A percentile compares a stretch with the other conserved stretches of the same genome.
phyloP scores from a whole-genome alignment of 2,329 filamentous ascomycete species.

The Didymosphaeria variabile region DNA sequence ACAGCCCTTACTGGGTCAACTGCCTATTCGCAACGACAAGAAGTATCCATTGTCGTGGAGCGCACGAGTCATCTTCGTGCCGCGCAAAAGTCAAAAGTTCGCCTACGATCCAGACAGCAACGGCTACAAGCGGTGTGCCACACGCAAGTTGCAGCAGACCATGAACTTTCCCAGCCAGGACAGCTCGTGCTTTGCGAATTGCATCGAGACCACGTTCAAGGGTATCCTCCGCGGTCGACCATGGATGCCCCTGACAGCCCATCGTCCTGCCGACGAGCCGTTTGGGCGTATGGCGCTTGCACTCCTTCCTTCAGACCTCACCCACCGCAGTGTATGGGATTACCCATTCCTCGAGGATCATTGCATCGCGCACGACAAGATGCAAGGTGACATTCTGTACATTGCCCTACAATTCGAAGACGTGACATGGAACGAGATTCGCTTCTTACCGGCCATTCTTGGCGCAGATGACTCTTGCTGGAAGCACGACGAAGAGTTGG shows the following conservation, averaged over 20 bases:
- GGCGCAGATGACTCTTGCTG: conserved; percentile 50
- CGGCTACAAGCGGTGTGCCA: conserved; percentile 49
- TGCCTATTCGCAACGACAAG: conserved; percentile 51
- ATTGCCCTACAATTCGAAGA: conserved; percentile 52
- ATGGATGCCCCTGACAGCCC: conserved; percentile 52
- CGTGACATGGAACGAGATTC: conserved; percentile 51
- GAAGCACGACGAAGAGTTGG: conserved; percentile 51
- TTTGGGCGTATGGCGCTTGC: conserved; percentile 52
- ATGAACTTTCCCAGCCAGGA: conserved; percentile 49
- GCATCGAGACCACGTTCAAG: conserved; percentile 49
- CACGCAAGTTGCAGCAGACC: conserved; percentile 51
- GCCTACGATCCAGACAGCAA: conserved; percentile 51
- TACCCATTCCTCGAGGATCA: conserved; percentile 52
- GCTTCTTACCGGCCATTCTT: conserved; percentile 43
- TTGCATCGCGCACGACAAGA: conserved; percentile 53
- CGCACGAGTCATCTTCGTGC: conserved; percentile 50
- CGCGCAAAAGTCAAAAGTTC: conserved; percentile 47
- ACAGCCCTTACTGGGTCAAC: conserved; percentile 39
- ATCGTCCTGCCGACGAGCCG: conserved; percentile 49
- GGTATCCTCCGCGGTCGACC: conserved; percentile 47
- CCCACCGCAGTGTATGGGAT: conserved; percentile 49
- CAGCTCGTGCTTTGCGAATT: conserved; percentile 47
- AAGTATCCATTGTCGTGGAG: conserved; percentile 49
- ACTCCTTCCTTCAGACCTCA: conserved; percentile 43
- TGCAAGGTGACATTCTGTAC: conserved; percentile 53